phyloP scores from a whole-genome alignment of 2,329 filamentous ascomycete genomes.

The Rhexocercosporidium sp. region DNA sequence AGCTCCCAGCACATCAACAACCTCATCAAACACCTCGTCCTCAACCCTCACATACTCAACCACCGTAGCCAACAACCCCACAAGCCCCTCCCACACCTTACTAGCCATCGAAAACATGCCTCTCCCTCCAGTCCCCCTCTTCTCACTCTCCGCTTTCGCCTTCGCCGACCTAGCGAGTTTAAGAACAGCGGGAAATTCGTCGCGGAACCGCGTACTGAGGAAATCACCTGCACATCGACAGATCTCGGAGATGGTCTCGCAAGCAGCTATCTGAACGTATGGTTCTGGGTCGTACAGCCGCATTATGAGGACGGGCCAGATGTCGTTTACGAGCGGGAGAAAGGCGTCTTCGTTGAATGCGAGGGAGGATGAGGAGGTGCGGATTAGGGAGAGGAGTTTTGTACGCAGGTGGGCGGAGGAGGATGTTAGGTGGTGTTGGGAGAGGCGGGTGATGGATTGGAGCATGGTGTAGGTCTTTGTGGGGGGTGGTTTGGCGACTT shows the following conservation, averaged over 20 bases:
- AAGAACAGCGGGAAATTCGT: conserved; percentile 69
- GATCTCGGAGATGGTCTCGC: conserved; percentile 70
- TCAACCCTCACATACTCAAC: conserved; percentile 67
- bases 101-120: conserved; percentile 65
- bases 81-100: conserved; percentile 68
- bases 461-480: conserved; percentile 83
- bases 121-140: conserved; percentile 46
- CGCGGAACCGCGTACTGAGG: conserved; percentile 74
- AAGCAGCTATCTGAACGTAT: conserved; percentile 72
- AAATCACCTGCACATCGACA: conserved; percentile 81
- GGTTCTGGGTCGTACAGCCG: conserved; percentile 70
- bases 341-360: conserved; percentile 81
- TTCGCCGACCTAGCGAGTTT: conserved; percentile 52
- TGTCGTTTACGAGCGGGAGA: conserved; percentile 83
- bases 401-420: conserved; percentile 79
- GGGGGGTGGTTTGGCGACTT: conserved; percentile 65
- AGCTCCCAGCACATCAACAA: conserved; percentile 65
- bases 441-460: conserved; percentile 79
- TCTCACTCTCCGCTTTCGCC: conserved; percentile 48
- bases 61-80: conserved; percentile 64
- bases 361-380: conserved; percentile 73
- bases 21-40: conserved; percentile 73
- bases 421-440: conserved; percentile 89
- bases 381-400: conserved; percentile 78
- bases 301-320: conserved; percentile 85